These are phyloP conservation scores for Trichosporon sp. DNA, from an alignment of 1,284 basidiomycete species.

Conservation along the genomic window DNA sequence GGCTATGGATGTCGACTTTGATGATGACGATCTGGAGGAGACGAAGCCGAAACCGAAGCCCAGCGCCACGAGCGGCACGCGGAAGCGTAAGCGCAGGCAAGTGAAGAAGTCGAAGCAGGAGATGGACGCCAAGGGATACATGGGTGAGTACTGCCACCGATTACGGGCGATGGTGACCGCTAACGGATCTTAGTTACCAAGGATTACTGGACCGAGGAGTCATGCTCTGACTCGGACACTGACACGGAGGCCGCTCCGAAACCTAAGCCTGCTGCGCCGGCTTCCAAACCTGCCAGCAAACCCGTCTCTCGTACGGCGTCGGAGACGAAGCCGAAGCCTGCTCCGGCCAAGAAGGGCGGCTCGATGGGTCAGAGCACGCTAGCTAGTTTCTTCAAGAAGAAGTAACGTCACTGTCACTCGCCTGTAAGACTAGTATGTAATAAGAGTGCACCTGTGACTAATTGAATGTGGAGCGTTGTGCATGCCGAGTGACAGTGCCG, in stretches of 20 bases:
- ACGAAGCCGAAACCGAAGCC: conserved; percentile 16
- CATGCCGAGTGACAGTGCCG: not conserved
- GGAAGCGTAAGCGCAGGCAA: conserved; percentile 33
- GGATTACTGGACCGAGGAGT: conserved; percentile 45
- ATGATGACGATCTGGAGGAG: conserved; percentile 31
- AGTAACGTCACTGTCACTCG: conserved; percentile 35
- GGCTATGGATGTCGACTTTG: conserved; percentile 48
- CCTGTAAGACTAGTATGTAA: conserved; percentile 36
- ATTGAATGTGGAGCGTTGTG: not conserved
- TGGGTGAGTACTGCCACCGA: conserved; percentile 41
- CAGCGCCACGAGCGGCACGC: not conserved
- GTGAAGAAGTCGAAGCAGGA: conserved; percentile 48
- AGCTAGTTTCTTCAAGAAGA: conserved; percentile 50
- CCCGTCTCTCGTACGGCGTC: conserved; percentile 14
- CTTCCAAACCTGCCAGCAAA: conserved; percentile 14
- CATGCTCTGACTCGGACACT: conserved; percentile 42
- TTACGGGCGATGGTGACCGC: not conserved
- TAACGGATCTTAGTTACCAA: conserved; percentile 38
- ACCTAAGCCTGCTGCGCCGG: conserved; percentile 7
- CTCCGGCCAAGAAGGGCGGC: conserved; percentile 25
- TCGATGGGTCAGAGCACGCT: conserved; percentile 45
- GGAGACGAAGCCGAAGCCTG: conserved; percentile 22
- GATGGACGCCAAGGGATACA: conserved; percentile 50
- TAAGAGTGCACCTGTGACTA: conserved; percentile 8
- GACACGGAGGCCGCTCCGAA: conserved; percentile 31